Percentiles rank a stretch among this genome's conserved stretches.
Evolutionary conservation across 2,329 filamentous ascomycete genomes (phyloP).

Genomic region (Plectosphaerella plurivora): DNA sequence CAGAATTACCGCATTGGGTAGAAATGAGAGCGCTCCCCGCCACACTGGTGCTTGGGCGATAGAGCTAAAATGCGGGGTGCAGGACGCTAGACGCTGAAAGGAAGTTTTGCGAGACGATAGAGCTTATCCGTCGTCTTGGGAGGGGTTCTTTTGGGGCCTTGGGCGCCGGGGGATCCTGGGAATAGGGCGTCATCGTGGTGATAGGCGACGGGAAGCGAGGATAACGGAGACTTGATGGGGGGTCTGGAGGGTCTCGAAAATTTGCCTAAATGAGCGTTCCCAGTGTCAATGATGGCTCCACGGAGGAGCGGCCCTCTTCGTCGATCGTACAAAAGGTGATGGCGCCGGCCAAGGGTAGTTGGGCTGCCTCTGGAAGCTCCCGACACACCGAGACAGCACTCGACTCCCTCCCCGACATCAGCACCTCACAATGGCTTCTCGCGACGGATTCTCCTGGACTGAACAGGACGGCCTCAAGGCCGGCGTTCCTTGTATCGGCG

Average conservation of each 20-base stretch:
- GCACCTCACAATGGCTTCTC: slow-evolving; percentile 17
- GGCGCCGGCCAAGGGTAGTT: background rate
- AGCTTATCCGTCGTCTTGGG: background rate
- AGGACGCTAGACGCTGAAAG: background rate
- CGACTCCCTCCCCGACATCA: background rate
- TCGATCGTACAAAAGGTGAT: background rate
- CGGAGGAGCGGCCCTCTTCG: background rate
- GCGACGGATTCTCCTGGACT: slow-evolving; percentile 25
- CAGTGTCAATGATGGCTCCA: too few species aligned
- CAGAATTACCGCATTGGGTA: slow-evolving; percentile 1
- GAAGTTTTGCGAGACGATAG: background rate
- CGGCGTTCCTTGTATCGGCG: slow-evolving; percentile 23
- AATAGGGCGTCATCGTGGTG: too few species aligned
- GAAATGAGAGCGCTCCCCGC: background rate
- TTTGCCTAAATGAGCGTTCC: too few species aligned
- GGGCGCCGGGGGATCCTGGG: too few species aligned
- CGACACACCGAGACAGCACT: background rate
- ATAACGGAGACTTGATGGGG: too few species aligned
- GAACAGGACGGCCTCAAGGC: slow-evolving; percentile 19
- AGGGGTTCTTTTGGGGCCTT: too few species aligned
- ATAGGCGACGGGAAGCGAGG: too few species aligned
- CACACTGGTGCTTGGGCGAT: background rate
- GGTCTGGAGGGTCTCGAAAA: too few species aligned
- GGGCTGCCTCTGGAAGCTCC: background rate
- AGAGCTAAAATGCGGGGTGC: slow-evolving; percentile 4